A percentile compares a stretch with the other conserved stretches of the same genome.
Evolutionary conservation across 257 asterid species (phyloP).

Genomic region (Fraxinus excelsior): DNA sequence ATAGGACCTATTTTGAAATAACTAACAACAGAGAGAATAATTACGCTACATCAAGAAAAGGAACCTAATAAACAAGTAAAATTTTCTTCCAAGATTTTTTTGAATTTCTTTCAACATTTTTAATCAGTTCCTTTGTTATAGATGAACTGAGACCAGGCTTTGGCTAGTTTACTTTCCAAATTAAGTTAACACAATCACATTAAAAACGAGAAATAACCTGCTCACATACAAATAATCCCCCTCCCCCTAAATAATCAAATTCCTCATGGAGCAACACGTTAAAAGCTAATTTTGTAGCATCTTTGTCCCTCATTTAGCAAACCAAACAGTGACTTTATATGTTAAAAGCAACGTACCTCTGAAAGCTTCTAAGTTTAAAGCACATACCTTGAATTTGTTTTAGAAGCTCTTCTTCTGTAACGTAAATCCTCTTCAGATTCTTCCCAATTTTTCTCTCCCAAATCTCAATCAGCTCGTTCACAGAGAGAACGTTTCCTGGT

Average conservation of each 20-base stretch:
- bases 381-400: conserved; percentile 56
- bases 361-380: background rate
- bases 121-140: background rate
- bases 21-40: background rate
- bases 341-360: background rate
- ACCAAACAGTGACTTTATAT: background rate
- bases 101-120: background rate
- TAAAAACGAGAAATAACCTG: background rate
- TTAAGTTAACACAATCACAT: background rate
- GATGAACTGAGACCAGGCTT: background rate
- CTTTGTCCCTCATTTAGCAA: background rate
- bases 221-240: background rate
- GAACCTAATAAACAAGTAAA: background rate
- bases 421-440: conserved; percentile 50
- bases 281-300: too few species aligned
- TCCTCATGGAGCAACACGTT: too few species aligned
- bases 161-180: background rate
- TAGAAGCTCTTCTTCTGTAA: conserved; percentile 67
- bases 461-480: conserved; percentile 73
- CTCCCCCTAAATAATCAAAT: too few species aligned
- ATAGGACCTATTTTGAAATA: background rate
- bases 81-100: background rate
- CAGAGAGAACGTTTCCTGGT: conserved; percentile 65
- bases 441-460: conserved; percentile 86
- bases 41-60: background rate